Evolutionary conservation across 306 rosid genomes (phyloP).

Genomic region (Arachis hypogaea): DNA sequence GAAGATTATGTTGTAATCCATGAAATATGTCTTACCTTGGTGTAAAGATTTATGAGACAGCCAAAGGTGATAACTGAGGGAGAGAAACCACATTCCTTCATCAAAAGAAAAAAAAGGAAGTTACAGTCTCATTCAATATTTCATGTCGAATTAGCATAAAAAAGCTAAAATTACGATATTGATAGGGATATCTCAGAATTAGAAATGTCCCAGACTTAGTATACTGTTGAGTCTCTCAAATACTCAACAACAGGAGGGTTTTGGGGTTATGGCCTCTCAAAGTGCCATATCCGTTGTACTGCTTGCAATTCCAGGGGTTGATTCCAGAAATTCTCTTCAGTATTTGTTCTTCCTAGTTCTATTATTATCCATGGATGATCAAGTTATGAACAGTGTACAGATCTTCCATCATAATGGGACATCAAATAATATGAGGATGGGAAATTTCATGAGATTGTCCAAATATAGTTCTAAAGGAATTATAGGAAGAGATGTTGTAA

Average conservation of each 20-base stretch:
- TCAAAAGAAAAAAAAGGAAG: constrained; percentile 8
- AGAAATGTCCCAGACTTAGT: too few relatives aligned
- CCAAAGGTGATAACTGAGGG: constrained; percentile 93
- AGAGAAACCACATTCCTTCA: constrained; percentile 92
- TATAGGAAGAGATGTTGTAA: neutral
- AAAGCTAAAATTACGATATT: too few relatives aligned
- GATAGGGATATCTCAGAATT: too few relatives aligned
- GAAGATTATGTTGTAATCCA: constrained; percentile 20
- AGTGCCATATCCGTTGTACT: too few relatives aligned
- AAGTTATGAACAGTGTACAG: too few relatives aligned
- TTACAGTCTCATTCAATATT: constrained; percentile 30
- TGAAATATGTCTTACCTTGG: constrained; percentile 62
- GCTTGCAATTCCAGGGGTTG: too few relatives aligned
- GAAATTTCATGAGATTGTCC: neutral
- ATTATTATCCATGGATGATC: too few relatives aligned
- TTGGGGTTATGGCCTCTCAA: too few relatives aligned
- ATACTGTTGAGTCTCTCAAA: too few relatives aligned
- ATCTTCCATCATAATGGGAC: neutral
- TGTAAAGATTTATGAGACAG: constrained; percentile 85
- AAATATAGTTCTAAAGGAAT: neutral
- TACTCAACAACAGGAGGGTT: too few relatives aligned
- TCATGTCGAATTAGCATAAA: neutral
- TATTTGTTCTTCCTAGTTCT: too few relatives aligned
- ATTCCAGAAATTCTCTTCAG: too few relatives aligned
- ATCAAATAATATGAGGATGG: neutral